Conservation (phyloP, 257 asterid genomes). For the Przewalskia tangutica region DNA sequence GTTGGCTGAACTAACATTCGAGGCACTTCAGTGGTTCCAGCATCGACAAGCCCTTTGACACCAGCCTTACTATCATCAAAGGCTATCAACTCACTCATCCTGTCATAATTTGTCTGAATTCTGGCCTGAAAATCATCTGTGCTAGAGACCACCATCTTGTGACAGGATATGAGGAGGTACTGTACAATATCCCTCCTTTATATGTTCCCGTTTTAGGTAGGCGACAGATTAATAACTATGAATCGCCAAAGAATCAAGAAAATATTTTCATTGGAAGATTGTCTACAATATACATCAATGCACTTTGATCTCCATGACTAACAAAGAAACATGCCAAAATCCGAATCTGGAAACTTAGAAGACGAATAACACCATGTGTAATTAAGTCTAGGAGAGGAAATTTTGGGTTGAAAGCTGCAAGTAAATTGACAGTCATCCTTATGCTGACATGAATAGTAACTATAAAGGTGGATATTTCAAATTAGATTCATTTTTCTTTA, state of each 20-base stretch:
- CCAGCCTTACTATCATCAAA: conserved; percentile 46
- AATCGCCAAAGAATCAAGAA: background rate
- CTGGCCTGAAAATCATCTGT: background rate
- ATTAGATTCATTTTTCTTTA: background rate
- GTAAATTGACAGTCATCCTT: background rate
- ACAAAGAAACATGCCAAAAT: background rate
- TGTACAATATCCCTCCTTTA: background rate
- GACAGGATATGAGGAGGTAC: background rate
- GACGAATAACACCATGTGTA: too few relatives aligned
- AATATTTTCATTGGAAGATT: background rate
- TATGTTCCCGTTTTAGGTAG: background rate
- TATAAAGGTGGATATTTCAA: background rate
- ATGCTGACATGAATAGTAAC: background rate
- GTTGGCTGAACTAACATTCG: conserved; percentile 25
- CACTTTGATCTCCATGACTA: background rate
- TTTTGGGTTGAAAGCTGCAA: background rate
- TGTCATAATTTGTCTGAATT: background rate
- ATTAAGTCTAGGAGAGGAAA: too few relatives aligned
- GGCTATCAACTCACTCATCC: conserved; percentile 26
- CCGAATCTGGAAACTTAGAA: too few relatives aligned
- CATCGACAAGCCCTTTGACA: conserved; percentile 44
- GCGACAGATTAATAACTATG: background rate
- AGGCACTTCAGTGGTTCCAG: conserved; percentile 27
- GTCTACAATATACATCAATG: too few relatives aligned
- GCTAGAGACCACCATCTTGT: background rate